phyloP scores from a whole-genome alignment of 352 stramenopile species.

The Globisporangium viniferum region DNA sequence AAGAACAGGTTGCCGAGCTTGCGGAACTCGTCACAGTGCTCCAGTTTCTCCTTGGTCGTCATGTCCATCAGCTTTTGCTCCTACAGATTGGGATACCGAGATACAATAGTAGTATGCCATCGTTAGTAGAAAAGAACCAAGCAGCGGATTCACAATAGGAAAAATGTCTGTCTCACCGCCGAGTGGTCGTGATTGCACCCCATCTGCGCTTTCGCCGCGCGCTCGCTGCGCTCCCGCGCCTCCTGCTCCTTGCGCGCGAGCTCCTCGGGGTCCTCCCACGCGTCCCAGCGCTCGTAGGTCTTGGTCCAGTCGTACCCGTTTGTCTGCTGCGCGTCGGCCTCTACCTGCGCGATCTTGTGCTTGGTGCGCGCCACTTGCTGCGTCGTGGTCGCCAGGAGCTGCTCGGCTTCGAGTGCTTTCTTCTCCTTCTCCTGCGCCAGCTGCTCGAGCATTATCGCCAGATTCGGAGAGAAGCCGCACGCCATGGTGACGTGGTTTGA shows the following conservation, averaged over 20 bases:
- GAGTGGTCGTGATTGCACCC: slow-evolving; percentile 87
- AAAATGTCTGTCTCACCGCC: slow-evolving; percentile 20
- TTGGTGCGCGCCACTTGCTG: slow-evolving; percentile 40
- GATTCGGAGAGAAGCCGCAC: slow-evolving; percentile 61
- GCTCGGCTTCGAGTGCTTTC: slow-evolving; percentile 31
- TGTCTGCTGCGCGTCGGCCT: slow-evolving; percentile 17
- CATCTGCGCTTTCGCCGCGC: slow-evolving; percentile 39
- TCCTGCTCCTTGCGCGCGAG: slow-evolving; percentile 61
- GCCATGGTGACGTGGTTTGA: slow-evolving; percentile 32
- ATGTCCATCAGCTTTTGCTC: slow-evolving; percentile 89
- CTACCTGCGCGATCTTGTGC: slow-evolving; percentile 30
- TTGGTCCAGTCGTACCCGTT: slow-evolving; percentile 64
- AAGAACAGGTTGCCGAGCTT: slow-evolving; percentile 75
- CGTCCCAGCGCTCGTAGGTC: slow-evolving; percentile 78
- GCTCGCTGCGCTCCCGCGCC: slow-evolving; percentile 58
- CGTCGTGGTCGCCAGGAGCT: slow-evolving; percentile 29
- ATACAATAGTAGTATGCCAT: neutral
- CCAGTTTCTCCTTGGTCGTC: slow-evolving; percentile 59
- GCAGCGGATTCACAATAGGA: neutral
- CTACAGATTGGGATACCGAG: slow-evolving; percentile 5
- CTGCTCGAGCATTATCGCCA: slow-evolving; percentile 64
- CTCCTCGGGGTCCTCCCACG: slow-evolving; percentile 79
- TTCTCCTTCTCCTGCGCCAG: slow-evolving; percentile 63
- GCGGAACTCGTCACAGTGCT: slow-evolving; percentile 62
- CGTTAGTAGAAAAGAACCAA: neutral